These are phyloP conservation scores for Globisporangium nunn DNA, from an alignment of 352 stramenopile species.

Conservation along the genomic window DNA sequence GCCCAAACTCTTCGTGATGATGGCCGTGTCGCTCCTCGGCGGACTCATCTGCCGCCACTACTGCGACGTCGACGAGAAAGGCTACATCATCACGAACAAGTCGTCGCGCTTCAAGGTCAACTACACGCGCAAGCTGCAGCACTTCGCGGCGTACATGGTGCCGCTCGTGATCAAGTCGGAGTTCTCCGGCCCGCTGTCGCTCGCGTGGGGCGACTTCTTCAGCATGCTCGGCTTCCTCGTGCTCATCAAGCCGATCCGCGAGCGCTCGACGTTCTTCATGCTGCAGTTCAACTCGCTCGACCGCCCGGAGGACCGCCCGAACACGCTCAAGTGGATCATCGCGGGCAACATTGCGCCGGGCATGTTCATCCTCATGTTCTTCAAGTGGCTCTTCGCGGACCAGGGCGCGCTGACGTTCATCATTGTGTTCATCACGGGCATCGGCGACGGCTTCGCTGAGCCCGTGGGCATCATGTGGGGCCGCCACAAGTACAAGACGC, in stretches of 20 bases:
- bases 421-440: slow-evolving; percentile 79
- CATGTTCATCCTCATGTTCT: slow-evolving; percentile 78
- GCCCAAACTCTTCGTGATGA: slow-evolving; percentile 49
- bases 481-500: slow-evolving; percentile 84
- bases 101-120: slow-evolving; percentile 84
- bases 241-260: slow-evolving; percentile 79
- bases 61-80: slow-evolving; percentile 71
- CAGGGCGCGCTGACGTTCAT: slow-evolving; percentile 58
- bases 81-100: slow-evolving; percentile 85
- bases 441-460: slow-evolving; percentile 70
- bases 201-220: slow-evolving; percentile 81
- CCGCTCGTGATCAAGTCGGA: slow-evolving; percentile 70
- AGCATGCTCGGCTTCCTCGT: slow-evolving; percentile 76
- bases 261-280: slow-evolving; percentile 82
- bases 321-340: slow-evolving; percentile 87
- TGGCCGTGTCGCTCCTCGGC: slow-evolving; percentile 49
- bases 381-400: slow-evolving; percentile 76
- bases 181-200: slow-evolving; percentile 44
- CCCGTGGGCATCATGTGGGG: slow-evolving; percentile 76
- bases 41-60: slow-evolving; percentile 75
- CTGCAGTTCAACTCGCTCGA: slow-evolving; percentile 87
- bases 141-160: slow-evolving; percentile 79
- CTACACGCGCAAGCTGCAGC: slow-evolving; percentile 84
- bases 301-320: slow-evolving; percentile 70
- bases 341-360: slow-evolving; percentile 53